Percentiles rank a stretch among this genome's conserved stretches.
phyloP scores from a whole-genome alignment of 768 basidiomycete genomes.

The Strobilomyces confusus region DNA sequence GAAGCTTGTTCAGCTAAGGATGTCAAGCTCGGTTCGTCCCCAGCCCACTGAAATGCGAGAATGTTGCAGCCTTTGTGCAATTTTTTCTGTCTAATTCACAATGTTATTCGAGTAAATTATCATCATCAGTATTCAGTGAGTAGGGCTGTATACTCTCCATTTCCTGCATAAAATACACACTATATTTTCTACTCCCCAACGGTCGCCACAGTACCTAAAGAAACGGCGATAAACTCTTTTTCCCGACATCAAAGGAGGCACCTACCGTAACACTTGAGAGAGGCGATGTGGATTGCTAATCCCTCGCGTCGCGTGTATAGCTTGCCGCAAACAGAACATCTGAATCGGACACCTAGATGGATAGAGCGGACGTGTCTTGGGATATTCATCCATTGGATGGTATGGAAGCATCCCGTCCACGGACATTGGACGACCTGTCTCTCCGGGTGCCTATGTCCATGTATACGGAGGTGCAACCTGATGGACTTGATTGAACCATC shows the following conservation, averaged over 20 bases:
- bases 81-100: no score
- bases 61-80: no score
- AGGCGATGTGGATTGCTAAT: slow-evolving; percentile 1
- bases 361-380: slow-evolving; percentile 14
- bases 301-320: slow-evolving; percentile 2
- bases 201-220: neutral
- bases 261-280: slow-evolving; percentile 8
- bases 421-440: slow-evolving; percentile 9
- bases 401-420: slow-evolving; percentile 7
- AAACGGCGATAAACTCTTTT: neutral
- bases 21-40: no score
- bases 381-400: slow-evolving; percentile 14
- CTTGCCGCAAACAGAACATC: slow-evolving; percentile 5
- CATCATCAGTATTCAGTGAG: no score
- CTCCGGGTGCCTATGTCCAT: slow-evolving; percentile 11
- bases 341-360: slow-evolving; percentile 12
- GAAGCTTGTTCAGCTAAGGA: no score
- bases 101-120: no score
- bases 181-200: neutral
- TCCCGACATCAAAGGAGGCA: neutral
- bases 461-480: slow-evolving; percentile 9
- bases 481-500: slow-evolving; percentile 5
- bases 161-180: no score
- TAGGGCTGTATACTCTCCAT: no score
- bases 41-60: no score